Conservation (phyloP, 352 stramenopile species). For the Phytophthora fragariaefolia region DNA sequence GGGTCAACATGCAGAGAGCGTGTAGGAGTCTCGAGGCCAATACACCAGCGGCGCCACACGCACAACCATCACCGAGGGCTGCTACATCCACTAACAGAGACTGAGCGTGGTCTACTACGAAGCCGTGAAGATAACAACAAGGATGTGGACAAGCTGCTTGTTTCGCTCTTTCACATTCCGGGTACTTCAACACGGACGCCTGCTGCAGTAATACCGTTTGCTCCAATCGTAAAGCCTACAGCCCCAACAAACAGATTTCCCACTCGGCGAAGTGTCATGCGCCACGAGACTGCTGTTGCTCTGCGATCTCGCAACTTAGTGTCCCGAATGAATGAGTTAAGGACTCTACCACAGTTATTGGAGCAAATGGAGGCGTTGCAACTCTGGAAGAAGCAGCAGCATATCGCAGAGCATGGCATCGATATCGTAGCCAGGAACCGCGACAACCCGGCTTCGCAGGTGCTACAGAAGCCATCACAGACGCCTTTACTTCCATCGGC, state of each 20-base stretch:
- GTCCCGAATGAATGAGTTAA: constrained; percentile 62
- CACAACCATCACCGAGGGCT: constrained; percentile 19
- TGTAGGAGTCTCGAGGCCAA: constrained; percentile 35
- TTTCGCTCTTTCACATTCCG: constrained; percentile 46
- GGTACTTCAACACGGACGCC: constrained; percentile 12
- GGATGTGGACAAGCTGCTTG: constrained; percentile 49
- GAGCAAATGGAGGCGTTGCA: constrained; percentile 51
- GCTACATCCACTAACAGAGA: constrained; percentile 35
- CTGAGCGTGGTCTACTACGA: constrained; percentile 34
- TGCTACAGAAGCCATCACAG: constrained; percentile 55
- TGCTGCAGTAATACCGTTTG: constrained; percentile 1
- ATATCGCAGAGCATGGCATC: constrained; percentile 50
- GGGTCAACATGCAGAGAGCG: constrained; percentile 51
- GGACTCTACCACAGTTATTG: constrained; percentile 57
- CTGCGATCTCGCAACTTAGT: constrained; percentile 60
- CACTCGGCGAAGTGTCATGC: constrained; percentile 54
- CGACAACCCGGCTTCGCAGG: constrained; percentile 31
- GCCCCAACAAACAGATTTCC: constrained; percentile 31
- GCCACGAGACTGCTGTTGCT: constrained; percentile 57
- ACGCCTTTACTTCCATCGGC: constrained; percentile 66
- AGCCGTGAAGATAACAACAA: constrained; percentile 51
- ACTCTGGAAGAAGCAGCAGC: constrained; percentile 45
- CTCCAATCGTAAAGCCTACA: constrained; percentile 9
- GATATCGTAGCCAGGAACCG: constrained; percentile 65
- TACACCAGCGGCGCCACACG: constrained; percentile 12